phyloP scores from a whole-genome alignment of 495 filamentous ascomycete genomes.

The Podospora comata region DNA sequence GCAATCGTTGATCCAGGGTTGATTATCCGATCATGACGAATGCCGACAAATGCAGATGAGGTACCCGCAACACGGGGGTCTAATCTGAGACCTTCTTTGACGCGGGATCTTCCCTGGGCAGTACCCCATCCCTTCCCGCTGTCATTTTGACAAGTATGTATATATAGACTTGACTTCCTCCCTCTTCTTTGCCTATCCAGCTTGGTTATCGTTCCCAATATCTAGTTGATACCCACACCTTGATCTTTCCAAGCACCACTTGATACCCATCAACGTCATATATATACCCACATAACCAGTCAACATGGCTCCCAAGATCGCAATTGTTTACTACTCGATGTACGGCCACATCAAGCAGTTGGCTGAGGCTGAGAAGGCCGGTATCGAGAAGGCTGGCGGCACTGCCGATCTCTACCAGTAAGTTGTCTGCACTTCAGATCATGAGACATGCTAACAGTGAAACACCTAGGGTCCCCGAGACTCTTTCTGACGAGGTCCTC shows the following conservation, averaged over 20 bases:
- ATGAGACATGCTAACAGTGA: neutral
- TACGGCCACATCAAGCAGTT: slow-evolving; percentile 87
- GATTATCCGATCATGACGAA: slow-evolving; percentile 38
- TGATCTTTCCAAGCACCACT: slow-evolving; percentile 3
- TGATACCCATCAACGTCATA: slow-evolving; percentile 18
- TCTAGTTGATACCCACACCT: neutral
- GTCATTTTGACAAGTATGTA: neutral
- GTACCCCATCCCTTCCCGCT: neutral
- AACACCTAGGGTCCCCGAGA: slow-evolving; percentile 68
- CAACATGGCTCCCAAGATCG: slow-evolving; percentile 88
- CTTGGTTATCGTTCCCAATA: neutral
- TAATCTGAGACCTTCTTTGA: slow-evolving; percentile 11
- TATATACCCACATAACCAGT: slow-evolving; percentile 15
- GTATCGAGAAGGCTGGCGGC: slow-evolving; percentile 86
- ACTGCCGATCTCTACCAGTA: slow-evolving; percentile 77
- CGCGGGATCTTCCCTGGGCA: slow-evolving; percentile 10
- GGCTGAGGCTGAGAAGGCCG: slow-evolving; percentile 85
- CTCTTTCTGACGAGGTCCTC: slow-evolving; percentile 78
- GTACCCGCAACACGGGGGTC: neutral
- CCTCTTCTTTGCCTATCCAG: neutral
- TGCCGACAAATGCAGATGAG: slow-evolving; percentile 12
- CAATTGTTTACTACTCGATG: slow-evolving; percentile 92
- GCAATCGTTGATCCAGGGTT: slow-evolving; percentile 16
- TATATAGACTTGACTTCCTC: slow-evolving; percentile 6
- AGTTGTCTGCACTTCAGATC: slow-evolving; percentile 21